These are phyloP conservation scores for Nitzschia sp. DNA, from an alignment of 108 stramenopile genomes.

Conservation along the genomic window DNA sequence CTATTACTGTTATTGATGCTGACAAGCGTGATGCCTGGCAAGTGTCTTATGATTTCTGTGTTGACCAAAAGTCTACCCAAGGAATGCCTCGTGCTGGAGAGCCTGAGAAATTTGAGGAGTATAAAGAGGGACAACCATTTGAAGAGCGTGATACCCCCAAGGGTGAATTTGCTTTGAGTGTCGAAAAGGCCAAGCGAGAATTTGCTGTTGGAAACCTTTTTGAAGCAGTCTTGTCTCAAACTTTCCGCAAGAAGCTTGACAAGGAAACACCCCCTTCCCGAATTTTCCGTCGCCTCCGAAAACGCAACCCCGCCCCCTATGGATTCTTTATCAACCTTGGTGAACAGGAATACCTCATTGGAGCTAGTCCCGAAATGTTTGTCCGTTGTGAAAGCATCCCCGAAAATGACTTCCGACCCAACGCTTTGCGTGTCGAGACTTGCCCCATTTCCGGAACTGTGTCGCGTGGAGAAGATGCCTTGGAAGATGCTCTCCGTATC, in stretches of 20 bases:
- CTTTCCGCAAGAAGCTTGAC: conserved; percentile 78
- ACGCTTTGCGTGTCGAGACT: conserved; percentile 93
- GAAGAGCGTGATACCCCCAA: conserved; percentile 74
- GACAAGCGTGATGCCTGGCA: conserved; percentile 91
- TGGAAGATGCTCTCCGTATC: conserved; percentile 93
- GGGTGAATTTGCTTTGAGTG: conserved; percentile 84
- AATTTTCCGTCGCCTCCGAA: conserved; percentile 86
- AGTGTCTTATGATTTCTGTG: conserved; percentile 88
- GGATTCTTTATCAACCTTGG: conserved; percentile 96
- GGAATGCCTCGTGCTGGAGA: conserved; percentile 75
- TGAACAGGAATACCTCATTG: conserved; percentile 93
- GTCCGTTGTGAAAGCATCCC: conserved; percentile 90
- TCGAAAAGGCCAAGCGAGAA: conserved; percentile 88
- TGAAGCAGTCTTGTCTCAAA: conserved; percentile 94
- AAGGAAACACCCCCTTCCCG: conserved; percentile 70
- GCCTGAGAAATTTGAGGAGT: conserved; percentile 48
- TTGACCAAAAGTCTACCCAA: conserved; percentile 70
- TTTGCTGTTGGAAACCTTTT: conserved; percentile 96
- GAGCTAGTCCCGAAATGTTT: conserved; percentile 99
- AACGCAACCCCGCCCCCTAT: conserved; percentile 94
- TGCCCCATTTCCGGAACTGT: conserved; percentile 99
- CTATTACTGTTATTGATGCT: conserved; percentile 90
- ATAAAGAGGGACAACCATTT: conserved; percentile 50
- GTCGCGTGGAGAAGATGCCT: conserved; percentile 94
- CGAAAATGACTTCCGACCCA: conserved; percentile 75